Evolutionary conservation across 305 asterid species (phyloP), one percentile per base, ranked within the genome.

Genomic region (Fraxinus baroniana): DNA sequence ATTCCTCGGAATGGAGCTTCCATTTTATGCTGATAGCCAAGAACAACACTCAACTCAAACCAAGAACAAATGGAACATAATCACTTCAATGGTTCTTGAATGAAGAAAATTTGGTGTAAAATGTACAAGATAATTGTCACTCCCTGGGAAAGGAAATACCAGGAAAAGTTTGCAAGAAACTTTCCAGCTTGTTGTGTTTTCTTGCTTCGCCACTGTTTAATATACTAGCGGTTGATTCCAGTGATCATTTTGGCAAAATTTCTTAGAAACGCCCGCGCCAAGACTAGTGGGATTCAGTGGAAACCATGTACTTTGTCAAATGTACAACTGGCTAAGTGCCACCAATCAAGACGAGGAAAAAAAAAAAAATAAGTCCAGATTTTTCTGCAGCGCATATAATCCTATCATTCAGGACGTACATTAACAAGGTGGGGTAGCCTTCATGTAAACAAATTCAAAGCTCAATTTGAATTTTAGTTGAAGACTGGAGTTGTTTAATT

Each of bases 1-100:
- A 90, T 79, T 2, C 93, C 94, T 80, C 39, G 26, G 77, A 90
- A 83, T 77, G 91, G 91, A 46, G 80, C 73, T 78, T 80, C 90
- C 87, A 85, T 88, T 22, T 6, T 60, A 60, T 70, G 60, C 78
- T 74, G 46, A 13, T 76, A 22, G 70, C 10, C 70, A 7, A 60
- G 70, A 60, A 20, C 28, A 60, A 60, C 70, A 5, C 28, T 17
- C 20, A 49, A 17, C 20, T 49, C 62, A 15, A 49, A 49, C 22
- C 62, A 52, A 52, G 62, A 52, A 49, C 62, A 3, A 49, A 17
- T 49, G 20, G 20, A 49, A 52, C 62, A 52, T 52, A 17, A 17
- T 52, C 8, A 52, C 5, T 52, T 52, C 62, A 52, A 52, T 52
- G 62, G 22, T 52, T 52, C 62, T 17, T 52, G 22, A 17, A 17